Conservation (phyloP, 805 yeast species). For the Saccharomycopsis sp. region DNA sequence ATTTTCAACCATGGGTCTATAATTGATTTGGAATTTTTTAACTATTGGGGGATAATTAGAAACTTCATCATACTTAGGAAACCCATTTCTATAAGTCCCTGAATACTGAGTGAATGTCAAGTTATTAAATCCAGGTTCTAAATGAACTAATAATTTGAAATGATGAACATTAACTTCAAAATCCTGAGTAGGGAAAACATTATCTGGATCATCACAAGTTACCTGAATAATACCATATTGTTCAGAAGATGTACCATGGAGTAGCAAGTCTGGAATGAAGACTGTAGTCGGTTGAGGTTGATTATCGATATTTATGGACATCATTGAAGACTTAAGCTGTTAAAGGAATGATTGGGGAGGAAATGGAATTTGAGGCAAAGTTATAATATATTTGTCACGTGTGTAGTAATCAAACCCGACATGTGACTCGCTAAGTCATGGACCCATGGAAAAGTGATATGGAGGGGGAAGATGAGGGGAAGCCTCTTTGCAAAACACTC, state of each 20-base stretch:
- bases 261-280: constrained; percentile 37
- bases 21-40: constrained; percentile 29
- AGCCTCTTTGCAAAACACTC: no score
- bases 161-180: constrained; percentile 59
- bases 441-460: no score
- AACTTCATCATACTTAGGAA: constrained; percentile 17
- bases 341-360: no score
- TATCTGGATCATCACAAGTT: constrained; percentile 30
- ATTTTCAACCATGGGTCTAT: constrained; percentile 47
- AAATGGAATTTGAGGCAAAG: no score
- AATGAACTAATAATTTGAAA: constrained; percentile 67
- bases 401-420: no score
- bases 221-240: constrained; percentile 32
- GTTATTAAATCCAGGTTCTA: constrained; percentile 58
- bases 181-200: constrained; percentile 52
- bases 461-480: no score
- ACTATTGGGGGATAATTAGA: constrained; percentile 8
- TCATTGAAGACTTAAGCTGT: no score
- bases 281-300: constrained; percentile 23
- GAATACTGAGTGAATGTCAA: constrained; percentile 40
- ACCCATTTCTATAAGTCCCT: constrained; percentile 28
- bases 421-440: no score
- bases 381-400: no score
- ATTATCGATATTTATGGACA: constrained; percentile 8
- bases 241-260: constrained; percentile 36